Conservation (phyloP, 73 alveolate genomes). For the Tetrahymena elliotti region DNA sequence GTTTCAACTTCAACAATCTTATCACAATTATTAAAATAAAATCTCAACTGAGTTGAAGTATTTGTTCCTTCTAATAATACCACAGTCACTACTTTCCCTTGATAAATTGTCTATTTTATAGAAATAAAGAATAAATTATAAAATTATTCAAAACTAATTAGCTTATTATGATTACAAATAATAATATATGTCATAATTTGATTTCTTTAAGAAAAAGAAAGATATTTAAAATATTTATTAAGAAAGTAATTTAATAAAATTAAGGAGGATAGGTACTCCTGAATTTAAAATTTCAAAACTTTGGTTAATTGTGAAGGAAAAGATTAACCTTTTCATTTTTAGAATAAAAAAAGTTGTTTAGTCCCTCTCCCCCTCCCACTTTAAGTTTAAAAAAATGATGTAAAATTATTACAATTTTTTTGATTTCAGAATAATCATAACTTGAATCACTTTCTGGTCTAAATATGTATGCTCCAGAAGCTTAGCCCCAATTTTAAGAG, state of each 20-base stretch:
- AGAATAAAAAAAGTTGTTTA: too few relatives aligned
- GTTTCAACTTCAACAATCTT: constrained; percentile 15
- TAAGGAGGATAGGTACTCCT: too few relatives aligned
- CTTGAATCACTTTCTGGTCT: neutral
- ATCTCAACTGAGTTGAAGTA: constrained; percentile 12
- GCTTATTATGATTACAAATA: too few relatives aligned
- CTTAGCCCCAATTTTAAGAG: neutral
- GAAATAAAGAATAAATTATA: neutral
- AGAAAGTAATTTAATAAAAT: too few relatives aligned
- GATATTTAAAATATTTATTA: too few relatives aligned
- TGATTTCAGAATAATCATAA: neutral
- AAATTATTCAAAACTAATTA: too few relatives aligned
- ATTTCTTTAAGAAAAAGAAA: too few relatives aligned
- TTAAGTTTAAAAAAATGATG: neutral
- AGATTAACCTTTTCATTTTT: too few relatives aligned
- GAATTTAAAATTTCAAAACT: too few relatives aligned
- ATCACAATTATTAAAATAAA: neutral
- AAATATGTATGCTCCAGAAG: neutral
- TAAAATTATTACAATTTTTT: neutral
- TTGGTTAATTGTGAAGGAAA: too few relatives aligned
- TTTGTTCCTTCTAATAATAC: constrained; percentile 5
- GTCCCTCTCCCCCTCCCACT: too few relatives aligned
- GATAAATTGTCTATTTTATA: neutral
- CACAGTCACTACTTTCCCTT: constrained; percentile 9
- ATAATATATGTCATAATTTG: too few relatives aligned